Percentiles rank a stretch among this genome's conserved stretches.
Conservation (phyloP, 805 yeast genomes). For the Saturnispora dispora region DNA sequence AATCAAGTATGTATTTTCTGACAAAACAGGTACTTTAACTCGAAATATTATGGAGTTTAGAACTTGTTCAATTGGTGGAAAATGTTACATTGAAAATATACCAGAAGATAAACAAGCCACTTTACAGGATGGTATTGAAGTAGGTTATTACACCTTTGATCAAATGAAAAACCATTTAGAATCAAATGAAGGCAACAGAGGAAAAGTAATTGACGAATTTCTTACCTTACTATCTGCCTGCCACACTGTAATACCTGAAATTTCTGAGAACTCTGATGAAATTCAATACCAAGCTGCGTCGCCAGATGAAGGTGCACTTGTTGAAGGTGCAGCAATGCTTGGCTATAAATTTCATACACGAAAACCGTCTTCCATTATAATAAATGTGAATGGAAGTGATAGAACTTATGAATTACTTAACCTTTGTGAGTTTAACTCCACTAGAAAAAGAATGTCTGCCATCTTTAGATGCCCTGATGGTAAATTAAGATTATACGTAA, state of each 20-base stretch:
- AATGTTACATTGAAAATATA: constrained; percentile 74
- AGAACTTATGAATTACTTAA: constrained; percentile 70
- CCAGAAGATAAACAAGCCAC: constrained; percentile 84
- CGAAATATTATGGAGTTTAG: constrained; percentile 95
- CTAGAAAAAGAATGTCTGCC: constrained; percentile 96
- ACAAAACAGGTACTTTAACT: constrained; percentile 94
- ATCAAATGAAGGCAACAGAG: constrained; percentile 23
- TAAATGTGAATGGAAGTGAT: constrained; percentile 45
- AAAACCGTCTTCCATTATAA: constrained; percentile 71
- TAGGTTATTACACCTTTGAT: constrained; percentile 67
- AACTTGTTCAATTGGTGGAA: constrained; percentile 87
- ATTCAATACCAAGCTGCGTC: constrained; percentile 97
- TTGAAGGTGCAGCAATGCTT: constrained; percentile 86
- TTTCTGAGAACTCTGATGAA: constrained; percentile 38
- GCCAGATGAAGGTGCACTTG: constrained; percentile 98
- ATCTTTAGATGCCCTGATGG: constrained; percentile 94
- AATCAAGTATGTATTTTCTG: constrained; percentile 91
- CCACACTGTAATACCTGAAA: constrained; percentile 96
- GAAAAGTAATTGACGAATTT: constrained; percentile 62
- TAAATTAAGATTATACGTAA: constrained; percentile 74
- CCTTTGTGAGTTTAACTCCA: constrained; percentile 93
- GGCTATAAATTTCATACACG: constrained; percentile 83
- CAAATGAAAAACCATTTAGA: constrained; percentile 42
- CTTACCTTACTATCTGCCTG: constrained; percentile 81
- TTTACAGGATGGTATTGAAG: constrained; percentile 66